Percentiles rank a stretch among this genome's conserved stretches.
Evolutionary conservation across 1,139 yeast species (phyloP).

Genomic region (Pichia cactophila): DNA sequence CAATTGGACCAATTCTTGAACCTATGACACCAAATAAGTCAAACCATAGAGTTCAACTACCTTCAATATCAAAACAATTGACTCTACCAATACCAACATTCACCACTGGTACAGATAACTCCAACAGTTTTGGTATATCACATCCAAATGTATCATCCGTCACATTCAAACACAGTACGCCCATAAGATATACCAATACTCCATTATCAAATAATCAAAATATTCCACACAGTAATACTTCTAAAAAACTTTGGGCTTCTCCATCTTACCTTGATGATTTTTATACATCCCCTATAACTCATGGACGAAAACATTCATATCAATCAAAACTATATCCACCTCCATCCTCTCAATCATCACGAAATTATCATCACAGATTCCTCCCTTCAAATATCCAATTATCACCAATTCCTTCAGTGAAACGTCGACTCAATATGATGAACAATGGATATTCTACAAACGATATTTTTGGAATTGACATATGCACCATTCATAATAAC

Average conservation of each 20-base stretch:
- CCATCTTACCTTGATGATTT: conserved; percentile 64
- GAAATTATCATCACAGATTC: background rate
- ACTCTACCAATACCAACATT: conserved; percentile 20
- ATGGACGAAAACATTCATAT: background rate
- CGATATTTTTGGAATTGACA: conserved; percentile 28
- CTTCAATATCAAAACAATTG: conserved; percentile 13
- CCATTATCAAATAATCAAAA: conserved; percentile 8
- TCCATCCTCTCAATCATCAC: background rate
- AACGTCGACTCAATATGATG: conserved; percentile 2
- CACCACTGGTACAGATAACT: conserved; percentile 17
- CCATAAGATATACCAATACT: conserved; percentile 16
- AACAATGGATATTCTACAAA: conserved; percentile 23
- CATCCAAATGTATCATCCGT: conserved; percentile 3
- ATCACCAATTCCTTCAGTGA: conserved; percentile 19
- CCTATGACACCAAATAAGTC: conserved; percentile 33
- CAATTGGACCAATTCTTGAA: conserved; percentile 40
- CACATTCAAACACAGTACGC: conserved; percentile 2
- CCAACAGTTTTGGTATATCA: conserved; percentile 4
- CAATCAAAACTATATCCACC: background rate
- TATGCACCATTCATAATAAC: conserved; percentile 22
- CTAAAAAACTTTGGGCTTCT: conserved; percentile 37
- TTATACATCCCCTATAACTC: conserved; percentile 44
- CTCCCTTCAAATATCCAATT: conserved; percentile 10
- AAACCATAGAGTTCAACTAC: conserved; percentile 6
- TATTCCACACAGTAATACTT: background rate